Evolutionary conservation across 352 stramenopile species (phyloP).

Genomic region (Phytophthora chlamydospora): DNA sequence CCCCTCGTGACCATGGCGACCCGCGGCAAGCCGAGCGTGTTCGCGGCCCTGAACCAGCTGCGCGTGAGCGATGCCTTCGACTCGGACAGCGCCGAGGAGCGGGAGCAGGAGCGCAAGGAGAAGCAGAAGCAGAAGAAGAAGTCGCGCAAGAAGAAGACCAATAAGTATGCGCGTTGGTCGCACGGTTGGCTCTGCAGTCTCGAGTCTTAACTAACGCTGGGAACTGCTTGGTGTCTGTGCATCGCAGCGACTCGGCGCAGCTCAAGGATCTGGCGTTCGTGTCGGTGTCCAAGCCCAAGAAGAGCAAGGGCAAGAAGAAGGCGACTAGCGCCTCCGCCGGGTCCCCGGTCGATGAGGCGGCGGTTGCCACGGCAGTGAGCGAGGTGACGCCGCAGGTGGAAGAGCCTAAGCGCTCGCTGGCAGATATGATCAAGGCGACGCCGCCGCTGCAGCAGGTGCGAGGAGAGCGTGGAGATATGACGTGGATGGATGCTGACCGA

Average conservation of each 20-base stretch:
- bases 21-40: slow-evolving; percentile 72
- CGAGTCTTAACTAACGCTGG: too few relatives aligned
- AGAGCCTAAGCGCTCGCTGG: slow-evolving; percentile 13
- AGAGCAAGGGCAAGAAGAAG: slow-evolving; percentile 59
- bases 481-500: slow-evolving; percentile 14
- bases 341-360: slow-evolving; percentile 22
- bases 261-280: slow-evolving; percentile 82
- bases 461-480: neutral
- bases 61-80: slow-evolving; percentile 49
- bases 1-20: slow-evolving; percentile 35
- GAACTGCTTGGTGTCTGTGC: neutral
- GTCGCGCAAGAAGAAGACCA: slow-evolving; percentile 78
- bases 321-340: neutral
- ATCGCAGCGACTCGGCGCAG: slow-evolving; percentile 56
- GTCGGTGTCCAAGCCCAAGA: slow-evolving; percentile 65
- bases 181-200: neutral
- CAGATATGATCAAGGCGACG: slow-evolving; percentile 24
- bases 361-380: neutral
- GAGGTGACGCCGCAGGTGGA: slow-evolving; percentile 13
- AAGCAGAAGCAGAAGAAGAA: slow-evolving; percentile 83
- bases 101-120: slow-evolving; percentile 51
- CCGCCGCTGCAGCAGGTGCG: slow-evolving; percentile 24
- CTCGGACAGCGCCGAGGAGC: slow-evolving; percentile 61
- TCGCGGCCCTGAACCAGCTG: slow-evolving; percentile 67
- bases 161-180: slow-evolving; percentile 37